Evolutionary conservation across 2,329 filamentous ascomycete genomes (phyloP), one percentile per base, ranked within the genome.

Genomic region (Xylaria arbuscula): DNA sequence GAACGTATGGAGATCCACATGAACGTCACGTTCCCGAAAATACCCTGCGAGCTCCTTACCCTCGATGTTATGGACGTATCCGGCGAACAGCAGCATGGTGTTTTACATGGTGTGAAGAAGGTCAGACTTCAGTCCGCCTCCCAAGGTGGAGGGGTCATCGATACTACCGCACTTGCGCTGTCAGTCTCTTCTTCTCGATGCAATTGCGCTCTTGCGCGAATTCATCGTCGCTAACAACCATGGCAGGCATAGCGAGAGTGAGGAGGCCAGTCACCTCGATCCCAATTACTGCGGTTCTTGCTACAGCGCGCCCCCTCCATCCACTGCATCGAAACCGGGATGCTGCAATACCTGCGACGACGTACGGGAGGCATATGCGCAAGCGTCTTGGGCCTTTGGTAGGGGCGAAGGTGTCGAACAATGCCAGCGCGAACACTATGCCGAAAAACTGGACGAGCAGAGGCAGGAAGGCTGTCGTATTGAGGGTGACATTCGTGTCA

Each of bases 1-100:
- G 94, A 99, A 86, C 93, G 95, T 81, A 98, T 99, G 95, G 96
- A 98, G 80, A 99, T 99, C 73, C 94, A 97, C 80, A 88, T 99
- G 81, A 99, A 99, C 84, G 90, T 99, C 68, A 96, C 93, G 55
- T 99, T 99, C 80, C 96, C 96, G 10, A 90, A 90, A 71, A 88
- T 99, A 74, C 96, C 96, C 10, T 99, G 96, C 83, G 95, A 98
- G 81, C 89, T 99, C 60, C 86, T 98, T 73, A 98, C 96, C 13
- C 90, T 99, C 75, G 96, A 99, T 80, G 95, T 99, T 65, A 99
- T 99, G 96, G 96, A 99, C 82, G 95, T 98, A 32, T 97, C 94
- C 24, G 96, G 96, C 71, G 96, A 99, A 81, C 92, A 98, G 78
- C 96, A 99, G 81, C 93, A 94, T 75, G 96, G 95, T 61, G 92